These are phyloP conservation scores for Cubamyces sp. DNA, from an alignment of 768 basidiomycete species.

Conservation along the genomic window DNA sequence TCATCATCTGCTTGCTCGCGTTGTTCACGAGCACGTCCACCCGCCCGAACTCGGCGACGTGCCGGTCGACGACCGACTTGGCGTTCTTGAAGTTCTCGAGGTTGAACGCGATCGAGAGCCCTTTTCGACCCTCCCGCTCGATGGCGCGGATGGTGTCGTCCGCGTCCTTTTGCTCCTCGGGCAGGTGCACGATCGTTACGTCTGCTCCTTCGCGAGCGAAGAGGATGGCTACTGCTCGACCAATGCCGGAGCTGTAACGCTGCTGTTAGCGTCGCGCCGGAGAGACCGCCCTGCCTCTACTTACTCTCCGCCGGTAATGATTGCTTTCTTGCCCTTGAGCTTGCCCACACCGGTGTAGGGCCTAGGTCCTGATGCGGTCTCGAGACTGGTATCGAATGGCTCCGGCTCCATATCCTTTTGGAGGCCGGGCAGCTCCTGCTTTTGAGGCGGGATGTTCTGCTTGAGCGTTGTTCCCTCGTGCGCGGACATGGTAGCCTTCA, in stretches of 20 bases:
- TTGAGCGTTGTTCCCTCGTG: slow-evolving; percentile 29
- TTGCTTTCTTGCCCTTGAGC: slow-evolving; percentile 32
- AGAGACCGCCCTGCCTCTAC: neutral
- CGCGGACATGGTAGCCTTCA: slow-evolving; percentile 1
- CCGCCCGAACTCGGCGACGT: slow-evolving; percentile 48
- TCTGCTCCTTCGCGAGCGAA: slow-evolving; percentile 59
- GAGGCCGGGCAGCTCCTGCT: slow-evolving; percentile 52
- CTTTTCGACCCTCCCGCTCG: slow-evolving; percentile 44
- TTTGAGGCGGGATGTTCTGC: slow-evolving; percentile 40
- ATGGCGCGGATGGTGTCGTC: slow-evolving; percentile 51
- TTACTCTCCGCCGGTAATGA: slow-evolving; percentile 32
- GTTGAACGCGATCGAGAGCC: slow-evolving; percentile 44
- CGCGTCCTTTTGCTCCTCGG: slow-evolving; percentile 59
- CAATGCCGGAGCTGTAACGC: slow-evolving; percentile 47
- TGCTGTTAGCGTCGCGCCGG: neutral
- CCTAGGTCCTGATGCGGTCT: slow-evolving; percentile 52
- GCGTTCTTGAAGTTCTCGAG: slow-evolving; percentile 48
- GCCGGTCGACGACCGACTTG: slow-evolving; percentile 45
- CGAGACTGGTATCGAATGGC: slow-evolving; percentile 46
- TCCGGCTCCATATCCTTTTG: slow-evolving; percentile 51
- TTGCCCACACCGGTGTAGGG: slow-evolving; percentile 58
- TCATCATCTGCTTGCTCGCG: slow-evolving; percentile 53
- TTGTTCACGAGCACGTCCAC: slow-evolving; percentile 66
- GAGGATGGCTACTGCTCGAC: slow-evolving; percentile 51
- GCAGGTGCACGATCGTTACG: slow-evolving; percentile 57